Evolutionary conservation across 75 land plant genomes (phyloP), one percentile per base, ranked within the genome.

Genomic region (Cupressus sempervirens): DNA sequence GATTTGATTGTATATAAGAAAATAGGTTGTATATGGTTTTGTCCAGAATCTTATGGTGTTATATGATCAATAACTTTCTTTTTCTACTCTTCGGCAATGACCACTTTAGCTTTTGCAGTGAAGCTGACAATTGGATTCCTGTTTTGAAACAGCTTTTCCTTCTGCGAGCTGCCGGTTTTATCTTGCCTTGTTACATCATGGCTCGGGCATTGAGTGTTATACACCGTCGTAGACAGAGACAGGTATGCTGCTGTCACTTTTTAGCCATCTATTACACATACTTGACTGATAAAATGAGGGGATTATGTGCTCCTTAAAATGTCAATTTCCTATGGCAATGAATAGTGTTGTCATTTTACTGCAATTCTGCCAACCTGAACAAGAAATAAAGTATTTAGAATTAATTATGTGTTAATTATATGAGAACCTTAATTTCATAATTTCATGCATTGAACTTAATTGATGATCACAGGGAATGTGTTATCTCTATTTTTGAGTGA

Each of bases 161-260:
- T 72, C 74, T 72, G 72, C 58, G 91, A 76, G 87, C 90, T 34
- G 91, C 84, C 20, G 91, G 91, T 20, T 89, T 89, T 48, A 35
- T 89, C 65, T 85, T 89, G 45, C 91, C 91, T 29, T 89, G 91
- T 45, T 89, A 89, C 90, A 85, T 89, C 26, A 89, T 89, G 90
- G 89, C 88, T 26, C 80, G 91, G 30, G 91, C 90, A 23, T 36
- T 89, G 87, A 89, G 85, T 65, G 75, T 85, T 77, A 32, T 89
- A 53, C 91, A 89, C 26, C 81, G 90, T 43, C 82, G 91, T 16
- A 80, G 90, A n/a, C 91, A 89, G 83, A 73, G 89, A 65, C 87
- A 85, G 89, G 91, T 89, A 86, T 62, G 14, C 35, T 10, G 1
- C 35, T 72, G 13, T 72, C 35, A 30, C 74, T 32, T 14, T 72